Evolutionary conservation across 1,284 basidiomycete genomes (phyloP), one percentile per base, ranked within the genome.

Genomic region (Boletus hoseneyae): DNA sequence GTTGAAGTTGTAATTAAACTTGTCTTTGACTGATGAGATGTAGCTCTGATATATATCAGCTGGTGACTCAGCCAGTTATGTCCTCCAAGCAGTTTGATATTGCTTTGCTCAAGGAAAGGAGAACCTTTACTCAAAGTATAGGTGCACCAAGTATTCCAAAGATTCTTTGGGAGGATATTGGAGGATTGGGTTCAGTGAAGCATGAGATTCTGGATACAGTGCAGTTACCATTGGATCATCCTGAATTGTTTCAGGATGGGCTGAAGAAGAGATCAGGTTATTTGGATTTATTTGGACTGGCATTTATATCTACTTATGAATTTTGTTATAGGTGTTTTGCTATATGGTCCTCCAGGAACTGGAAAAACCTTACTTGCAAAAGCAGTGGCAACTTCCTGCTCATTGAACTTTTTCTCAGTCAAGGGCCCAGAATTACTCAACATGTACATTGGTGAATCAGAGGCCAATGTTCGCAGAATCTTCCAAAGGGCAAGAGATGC

Each of bases 371-470:
- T 97, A 3, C 80, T 97, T 34, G 93, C 94, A 3, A 96, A 96
- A 68, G 92, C 93, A 3, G 93, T 97, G 29, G 94, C 94, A 7
- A 94, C 92, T 0, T 92, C 92, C 1, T 95, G 89, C 62, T 87
- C 92, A 13, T 78, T 97, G 59, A 95, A 95, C 64, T 95, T 95
- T 69, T 87, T 95, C 67, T 93, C 90, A n/a, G 88, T 99, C 64
- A 97, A 98, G 66, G 96, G 96, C 0, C 96, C 96, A 1, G 95
- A 98, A 63, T 76, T 99, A 29, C 81, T 96, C 38, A 97, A 97
- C 68, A 97, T 97, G 83, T 98, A 97, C 69, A 98, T 99, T 61
- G 96, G 96, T 57, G 96, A 99, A 74, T 97, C 94, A 6, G 97
- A 99, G 68, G 91, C 94, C 32, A 95, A 96, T 63, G 92, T 99